Evolutionary conservation across 225 moss, liverwort and hornwort genomes (phyloP), one percentile per base, ranked within the genome.

Genomic region (Takakia lepidozioides): DNA sequence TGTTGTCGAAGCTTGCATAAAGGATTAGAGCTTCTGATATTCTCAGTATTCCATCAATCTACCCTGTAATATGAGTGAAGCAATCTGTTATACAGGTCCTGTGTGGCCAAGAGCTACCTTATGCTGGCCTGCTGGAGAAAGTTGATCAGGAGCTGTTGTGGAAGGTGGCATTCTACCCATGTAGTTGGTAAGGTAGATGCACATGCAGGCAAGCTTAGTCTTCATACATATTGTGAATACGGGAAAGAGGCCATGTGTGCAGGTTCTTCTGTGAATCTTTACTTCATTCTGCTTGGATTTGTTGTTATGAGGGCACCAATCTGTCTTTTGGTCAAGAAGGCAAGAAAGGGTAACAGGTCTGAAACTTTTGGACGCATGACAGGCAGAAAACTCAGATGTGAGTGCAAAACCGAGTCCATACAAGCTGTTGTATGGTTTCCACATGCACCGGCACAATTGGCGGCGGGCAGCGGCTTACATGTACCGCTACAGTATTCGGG

Each of bases 391-490:
- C 67, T 98, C 98, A 43, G 98, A 91, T 56, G 53, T 85, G 46
- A 69, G 63, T 29, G 84, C 87, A 14, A 90, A 83, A 53, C 82
- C 85, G 13, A 85, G 79, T 64, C 73, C 87, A 0, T 98, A 82
- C 69, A 98, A 91, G 59, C 72, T 87, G 14, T 44, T 98, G 10
- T 98, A 98, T 46, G 75, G 87, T 51, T 73, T 98, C 6, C 90
- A 98, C 49, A 91, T 98, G 76, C 83, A 98, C 56, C 87, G 90
- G 37, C 87, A 98, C 57, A 98, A 98, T 59, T 85, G 87, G 54
- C 76, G 85, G n/a, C 82, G 85, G 29, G 98, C 98, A 19, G 98
- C 87, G 40, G 75, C 81, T 46, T 91, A 85, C 61, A 98, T 98
- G 84, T 98, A 98, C 58, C 85, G 87, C 61, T 98, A 98, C 42